phyloP scores from a whole-genome alignment of 805 yeast species.

The Saccharomycopsis javanensis region DNA sequence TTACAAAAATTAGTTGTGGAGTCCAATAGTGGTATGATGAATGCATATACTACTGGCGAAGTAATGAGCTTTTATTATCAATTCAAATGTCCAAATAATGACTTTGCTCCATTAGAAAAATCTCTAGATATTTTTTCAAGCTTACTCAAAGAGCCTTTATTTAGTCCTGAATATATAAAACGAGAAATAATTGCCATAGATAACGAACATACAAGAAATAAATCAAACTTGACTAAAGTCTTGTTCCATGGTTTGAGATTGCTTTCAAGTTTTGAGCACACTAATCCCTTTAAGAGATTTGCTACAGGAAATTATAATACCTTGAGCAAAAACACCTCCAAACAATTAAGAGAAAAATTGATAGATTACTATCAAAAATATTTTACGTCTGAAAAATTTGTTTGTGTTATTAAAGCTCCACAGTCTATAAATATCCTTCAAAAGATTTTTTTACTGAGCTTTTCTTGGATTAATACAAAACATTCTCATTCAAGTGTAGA shows the following conservation, averaged over 20 bases:
- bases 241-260: constrained; percentile 51
- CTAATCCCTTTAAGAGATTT: constrained; percentile 51
- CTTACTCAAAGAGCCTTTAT: constrained; percentile 41
- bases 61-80: constrained; percentile 57
- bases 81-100: constrained; percentile 33
- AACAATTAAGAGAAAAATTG: constrained; percentile 29
- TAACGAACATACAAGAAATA: constrained; percentile 57
- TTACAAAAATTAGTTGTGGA: constrained; percentile 36
- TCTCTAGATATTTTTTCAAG: constrained; percentile 39
- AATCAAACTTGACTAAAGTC: constrained; percentile 33
- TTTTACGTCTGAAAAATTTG: constrained; percentile 41
- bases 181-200: constrained; percentile 53
- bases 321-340: constrained; percentile 28
- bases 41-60: constrained; percentile 64
- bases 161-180: constrained; percentile 32
- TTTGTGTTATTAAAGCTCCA: constrained; percentile 54
- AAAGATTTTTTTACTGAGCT: constrained; percentile 24
- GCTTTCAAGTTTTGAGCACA: constrained; percentile 30
- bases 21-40: constrained; percentile 43
- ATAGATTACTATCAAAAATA: constrained; percentile 31
- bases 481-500: neutral
- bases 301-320: constrained; percentile 57
- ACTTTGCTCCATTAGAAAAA: constrained; percentile 16
- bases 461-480: neutral
- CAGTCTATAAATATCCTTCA: constrained; percentile 51